Evolutionary conservation across 345 rosid genomes (phyloP).

Genomic region (Turritis glabra): DNA sequence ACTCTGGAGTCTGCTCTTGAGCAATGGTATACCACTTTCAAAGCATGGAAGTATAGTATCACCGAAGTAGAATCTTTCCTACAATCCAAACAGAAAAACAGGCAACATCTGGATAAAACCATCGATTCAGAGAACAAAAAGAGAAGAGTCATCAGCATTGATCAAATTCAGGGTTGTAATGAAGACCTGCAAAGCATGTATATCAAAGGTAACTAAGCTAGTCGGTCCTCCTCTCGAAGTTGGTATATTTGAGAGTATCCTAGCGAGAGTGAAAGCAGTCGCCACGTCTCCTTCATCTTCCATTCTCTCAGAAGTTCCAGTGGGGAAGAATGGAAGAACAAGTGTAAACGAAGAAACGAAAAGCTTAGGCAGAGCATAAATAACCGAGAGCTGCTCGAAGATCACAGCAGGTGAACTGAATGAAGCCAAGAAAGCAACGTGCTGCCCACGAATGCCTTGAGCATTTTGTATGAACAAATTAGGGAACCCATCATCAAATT

Average conservation of each 20-base stretch:
- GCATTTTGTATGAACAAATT: conserved; percentile 94
- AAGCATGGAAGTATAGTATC: conserved; percentile 91
- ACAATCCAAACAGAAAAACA: conserved; percentile 22
- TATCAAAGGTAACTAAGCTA: conserved; percentile 93
- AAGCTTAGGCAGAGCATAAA: conserved; percentile 87
- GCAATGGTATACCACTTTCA: conserved; percentile 96
- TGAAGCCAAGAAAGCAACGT: conserved; percentile 92
- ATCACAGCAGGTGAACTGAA: conserved; percentile 89
- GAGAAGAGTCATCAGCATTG: background rate
- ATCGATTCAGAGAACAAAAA: background rate
- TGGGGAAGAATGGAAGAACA: conserved; percentile 95
- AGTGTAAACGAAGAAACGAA: conserved; percentile 89
- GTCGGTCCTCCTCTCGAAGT: conserved; percentile 93
- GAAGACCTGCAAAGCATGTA: conserved; percentile 92
- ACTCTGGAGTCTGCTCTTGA: conserved; percentile 71
- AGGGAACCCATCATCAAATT: conserved; percentile 93
- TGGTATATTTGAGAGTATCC: conserved; percentile 87
- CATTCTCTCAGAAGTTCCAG: conserved; percentile 98
- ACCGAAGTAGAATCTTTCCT: conserved; percentile 99
- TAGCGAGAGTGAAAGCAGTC: conserved; percentile 95
- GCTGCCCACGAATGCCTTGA: conserved; percentile 85
- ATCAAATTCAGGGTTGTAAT: background rate
- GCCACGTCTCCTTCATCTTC: conserved; percentile 98
- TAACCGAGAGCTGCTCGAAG: conserved; percentile 90
- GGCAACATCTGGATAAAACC: background rate